Evolutionary conservation across 1,139 yeast genomes (phyloP).

Genomic region (Taphrina deformans): DNA sequence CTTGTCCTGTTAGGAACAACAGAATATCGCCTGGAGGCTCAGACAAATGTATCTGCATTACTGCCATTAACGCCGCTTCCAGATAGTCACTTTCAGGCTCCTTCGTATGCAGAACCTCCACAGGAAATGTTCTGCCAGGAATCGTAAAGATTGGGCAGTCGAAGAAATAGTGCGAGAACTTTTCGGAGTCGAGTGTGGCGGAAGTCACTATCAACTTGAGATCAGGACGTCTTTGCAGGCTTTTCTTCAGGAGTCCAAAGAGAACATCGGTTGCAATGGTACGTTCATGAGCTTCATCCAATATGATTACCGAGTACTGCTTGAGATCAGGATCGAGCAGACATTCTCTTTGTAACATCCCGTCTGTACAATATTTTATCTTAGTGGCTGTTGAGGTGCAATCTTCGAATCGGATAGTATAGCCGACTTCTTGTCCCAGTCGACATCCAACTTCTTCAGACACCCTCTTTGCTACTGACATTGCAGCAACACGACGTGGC

Average conservation of each 20-base stretch:
- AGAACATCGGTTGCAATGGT: constrained; percentile 82
- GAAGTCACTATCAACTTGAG: constrained; percentile 82
- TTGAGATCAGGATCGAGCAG: constrained; percentile 65
- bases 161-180: constrained; percentile 77
- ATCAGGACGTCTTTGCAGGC: constrained; percentile 65
- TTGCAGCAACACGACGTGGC: constrained; percentile 95
- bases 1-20: constrained; percentile 96
- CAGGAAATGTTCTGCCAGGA: constrained; percentile 92
- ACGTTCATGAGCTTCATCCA: constrained; percentile 97
- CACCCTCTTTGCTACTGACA: constrained; percentile 89
- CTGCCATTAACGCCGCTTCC: constrained; percentile 80
- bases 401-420: constrained; percentile 85
- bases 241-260: constrained; percentile 69
- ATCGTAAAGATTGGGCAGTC: constrained; percentile 83
- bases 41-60: constrained; percentile 70
- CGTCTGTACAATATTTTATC: constrained; percentile 79
- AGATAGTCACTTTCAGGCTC: constrained; percentile 75
- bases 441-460: constrained; percentile 73
- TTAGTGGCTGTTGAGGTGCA: constrained; percentile 59
- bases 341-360: constrained; percentile 77
- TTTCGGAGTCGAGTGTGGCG: constrained; percentile 88
- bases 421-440: constrained; percentile 82
- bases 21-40: constrained; percentile 76
- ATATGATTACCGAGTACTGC: constrained; percentile 77
- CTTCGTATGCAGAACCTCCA: constrained; percentile 67